A percentile compares a stretch with the other conserved stretches of the same genome.
Conservation (phyloP, 1,284 basidiomycete genomes). For the Cystobasidium pallidum region DNA sequence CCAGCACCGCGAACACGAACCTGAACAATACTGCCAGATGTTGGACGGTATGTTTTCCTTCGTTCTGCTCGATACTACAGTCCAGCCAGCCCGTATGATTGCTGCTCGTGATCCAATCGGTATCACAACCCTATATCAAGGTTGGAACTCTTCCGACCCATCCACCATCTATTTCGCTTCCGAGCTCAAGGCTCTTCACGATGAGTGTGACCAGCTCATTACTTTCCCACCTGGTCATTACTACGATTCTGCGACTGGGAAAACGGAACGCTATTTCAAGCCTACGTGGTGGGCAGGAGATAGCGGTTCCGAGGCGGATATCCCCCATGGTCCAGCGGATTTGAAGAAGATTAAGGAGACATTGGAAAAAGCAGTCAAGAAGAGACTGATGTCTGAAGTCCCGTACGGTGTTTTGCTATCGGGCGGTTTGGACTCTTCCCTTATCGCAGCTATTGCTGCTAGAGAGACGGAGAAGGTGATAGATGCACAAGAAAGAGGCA, state of each 20-base stretch:
- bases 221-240: conserved; percentile 97
- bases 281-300: conserved; percentile 86
- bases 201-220: conserved; percentile 92
- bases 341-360: conserved; percentile 74
- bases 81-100: conserved; percentile 84
- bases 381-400: conserved; percentile 97
- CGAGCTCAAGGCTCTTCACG: conserved; percentile 89
- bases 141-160: conserved; percentile 82
- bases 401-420: conserved; percentile 96
- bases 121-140: conserved; percentile 97
- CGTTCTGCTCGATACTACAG: conserved; percentile 89
- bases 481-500: conserved; percentile 63
- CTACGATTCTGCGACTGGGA: conserved; percentile 78
- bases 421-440: conserved; percentile 92
- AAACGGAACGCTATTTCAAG: conserved; percentile 78
- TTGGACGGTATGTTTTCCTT: conserved; percentile 99
- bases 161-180: conserved; percentile 90
- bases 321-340: conserved; percentile 70
- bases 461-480: conserved; percentile 93
- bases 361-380: conserved; percentile 89
- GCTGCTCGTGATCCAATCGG: conserved; percentile 97
- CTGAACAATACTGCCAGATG: conserved; percentile 68
- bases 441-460: conserved; percentile 96
- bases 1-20: conserved; percentile 83
- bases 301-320: conserved; percentile 63